Evolutionary conservation across 257 asterid species (phyloP), one percentile per base, ranked within the genome.

Genomic region (Buddleja alternifolia): DNA sequence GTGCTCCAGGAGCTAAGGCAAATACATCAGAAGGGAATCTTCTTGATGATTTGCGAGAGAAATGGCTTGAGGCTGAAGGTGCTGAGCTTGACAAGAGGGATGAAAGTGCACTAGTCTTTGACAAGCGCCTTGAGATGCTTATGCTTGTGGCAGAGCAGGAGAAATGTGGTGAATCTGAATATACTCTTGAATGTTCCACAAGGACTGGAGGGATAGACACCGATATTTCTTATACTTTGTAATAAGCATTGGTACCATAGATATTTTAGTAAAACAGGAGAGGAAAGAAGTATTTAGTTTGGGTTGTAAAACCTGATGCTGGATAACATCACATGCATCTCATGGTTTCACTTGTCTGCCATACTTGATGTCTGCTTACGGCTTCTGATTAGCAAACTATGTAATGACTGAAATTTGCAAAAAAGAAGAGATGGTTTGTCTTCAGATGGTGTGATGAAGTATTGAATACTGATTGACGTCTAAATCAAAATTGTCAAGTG

Each of bases 41-140:
- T 60, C 92, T 88, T 16, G 98, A 93, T 55, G 96, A 93, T 78
- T 73, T 93, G 77, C 81, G 96, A 63, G 98, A 93, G 77, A 93
- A 93, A 72, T 93, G 97, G 96, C 90, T 89, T 0, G 96, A 86
- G 80, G 92, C 92, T 29, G 96, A 89, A 83, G 96, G 86, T 75
- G 95, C 85, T 8, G 90, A 89, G 51, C 95, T 89, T 21, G 95
- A 89, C 63, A 44, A 83, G 76, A 83, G 96, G 78, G 96, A 89
- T 58, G 80, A 83, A 71, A 89, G 96, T 59, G 96, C 92, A 24
- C 71, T 86, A 41, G 73, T 80, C 66, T 89, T 89, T 21, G 98
- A 93, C 75, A 88, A 82, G 83, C 92, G 95, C 39, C 97, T 93
- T 66, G 94, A 93, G 90, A 90, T 90, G 96, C 98, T 93, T 45